Evolutionary conservation across 2,329 filamentous ascomycete species (phyloP), one percentile per base, ranked within the genome.

Genomic region (Pseudogymnoascus sp.): DNA sequence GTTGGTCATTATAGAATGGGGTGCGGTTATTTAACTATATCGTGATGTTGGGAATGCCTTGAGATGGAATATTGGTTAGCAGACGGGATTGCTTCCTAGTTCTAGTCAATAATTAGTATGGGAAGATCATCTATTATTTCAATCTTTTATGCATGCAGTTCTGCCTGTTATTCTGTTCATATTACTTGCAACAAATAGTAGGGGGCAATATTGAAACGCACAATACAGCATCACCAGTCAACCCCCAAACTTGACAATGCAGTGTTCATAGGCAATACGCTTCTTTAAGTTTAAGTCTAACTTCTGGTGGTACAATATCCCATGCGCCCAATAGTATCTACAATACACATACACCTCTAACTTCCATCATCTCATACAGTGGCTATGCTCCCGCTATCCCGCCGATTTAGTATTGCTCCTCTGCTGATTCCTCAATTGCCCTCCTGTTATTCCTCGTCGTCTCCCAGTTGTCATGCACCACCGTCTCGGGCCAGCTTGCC

Each of bases 401-500:
- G 47, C 47, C 47, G 5, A 14, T 16, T 28, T 34, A 54, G 47
- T 54, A 54, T 54, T 54, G 28, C 6, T 54, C 43, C 18, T 58
- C 32, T 25, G 57, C 32, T 18, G 38, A 30, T 11, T 58, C 57
- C 57, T 38, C 57, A 37, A 58, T 58, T 18, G 37, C 41, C 35
- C 41, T 58, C 30, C 62, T 47, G 38, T 61, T 61, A 54, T 63
- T 59, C 30, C 35, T 60, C 14, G 41, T 57, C 39, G 30, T 28
- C 30, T 65, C 63, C 58, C 68, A 61, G 34, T 59, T 41, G 18
- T 70, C 68, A 65, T 75, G 74, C 22, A 69, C 62, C 5, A 76
- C 72, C 28, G 68, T 68, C 7, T 66, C 64, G 7, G 66, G 69
- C 74, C 74, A 75, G n/a, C 62, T 63, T 37, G 68, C 66, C 25